Conservation (phyloP, 768 basidiomycete species). For the Boletus speciosus region DNA sequence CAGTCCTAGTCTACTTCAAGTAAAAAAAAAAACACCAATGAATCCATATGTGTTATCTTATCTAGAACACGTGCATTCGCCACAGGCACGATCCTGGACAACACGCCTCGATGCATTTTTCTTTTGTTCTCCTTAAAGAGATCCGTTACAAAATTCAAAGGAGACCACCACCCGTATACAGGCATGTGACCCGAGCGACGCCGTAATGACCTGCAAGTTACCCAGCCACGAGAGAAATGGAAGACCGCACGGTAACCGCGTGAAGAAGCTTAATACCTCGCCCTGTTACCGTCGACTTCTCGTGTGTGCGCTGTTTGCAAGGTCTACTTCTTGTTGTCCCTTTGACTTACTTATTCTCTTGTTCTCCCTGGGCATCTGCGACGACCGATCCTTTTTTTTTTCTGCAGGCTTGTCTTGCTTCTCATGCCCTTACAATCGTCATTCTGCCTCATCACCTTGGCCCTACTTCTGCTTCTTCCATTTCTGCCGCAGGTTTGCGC, state of each 20-base stretch:
- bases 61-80: background rate
- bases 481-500: constrained; percentile 28
- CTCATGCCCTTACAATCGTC: constrained; percentile 6
- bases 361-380: background rate
- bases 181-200: background rate
- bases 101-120: constrained; percentile 1
- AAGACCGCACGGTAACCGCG: constrained; percentile 17
- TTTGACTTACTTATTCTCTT: background rate
- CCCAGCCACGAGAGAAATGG: background rate
- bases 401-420: background rate
- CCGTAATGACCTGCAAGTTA: background rate
- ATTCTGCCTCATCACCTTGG: background rate
- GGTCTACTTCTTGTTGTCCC: background rate
- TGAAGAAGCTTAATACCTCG: constrained; percentile 18
- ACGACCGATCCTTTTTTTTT: background rate
- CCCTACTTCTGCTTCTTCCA: constrained; percentile 11
- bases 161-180: background rate
- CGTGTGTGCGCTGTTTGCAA: constrained; percentile 2
- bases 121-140: constrained; percentile 1
- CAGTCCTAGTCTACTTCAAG: no score
- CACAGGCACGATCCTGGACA: constrained; percentile 1
- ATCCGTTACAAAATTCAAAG: background rate
- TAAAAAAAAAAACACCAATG: no score
- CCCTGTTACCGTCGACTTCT: constrained; percentile 5
- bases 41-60: constrained; percentile 3